Percentiles rank a stretch among this genome's conserved stretches.
phyloP scores from a whole-genome alignment of 1,284 basidiomycete species.

The Puccinia coronata region DNA sequence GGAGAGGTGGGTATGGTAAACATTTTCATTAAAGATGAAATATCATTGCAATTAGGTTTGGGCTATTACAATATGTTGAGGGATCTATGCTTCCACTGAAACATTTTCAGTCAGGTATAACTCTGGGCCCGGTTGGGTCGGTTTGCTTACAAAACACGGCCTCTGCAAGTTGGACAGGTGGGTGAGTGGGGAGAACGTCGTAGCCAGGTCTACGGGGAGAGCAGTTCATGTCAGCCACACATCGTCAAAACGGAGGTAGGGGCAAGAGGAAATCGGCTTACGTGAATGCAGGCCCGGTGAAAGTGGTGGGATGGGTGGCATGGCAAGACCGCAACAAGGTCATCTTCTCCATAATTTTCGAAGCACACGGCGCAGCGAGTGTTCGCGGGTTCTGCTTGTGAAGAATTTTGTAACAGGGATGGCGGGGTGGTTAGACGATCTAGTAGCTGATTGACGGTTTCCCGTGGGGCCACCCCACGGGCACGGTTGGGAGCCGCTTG shows the following conservation, averaged over 20 bases:
- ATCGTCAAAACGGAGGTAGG: not conserved
- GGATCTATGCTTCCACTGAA: too few relatives aligned
- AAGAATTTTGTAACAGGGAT: not conserved
- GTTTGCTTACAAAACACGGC: not conserved
- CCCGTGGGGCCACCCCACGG: too few relatives aligned
- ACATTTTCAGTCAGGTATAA: too few relatives aligned
- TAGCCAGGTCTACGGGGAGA: not conserved
- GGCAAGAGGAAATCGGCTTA: not conserved
- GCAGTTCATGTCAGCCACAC: not conserved
- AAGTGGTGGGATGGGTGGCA: slow-evolving; percentile 11
- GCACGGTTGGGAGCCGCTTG: too few relatives aligned
- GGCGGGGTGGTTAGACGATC: not conserved
- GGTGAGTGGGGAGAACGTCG: not conserved
- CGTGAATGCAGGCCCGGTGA: not conserved
- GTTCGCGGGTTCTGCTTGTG: too few relatives aligned
- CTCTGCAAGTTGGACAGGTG: not conserved
- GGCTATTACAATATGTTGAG: too few relatives aligned
- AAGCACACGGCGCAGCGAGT: not conserved
- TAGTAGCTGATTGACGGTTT: not conserved
- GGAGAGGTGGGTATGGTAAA: too few relatives aligned
- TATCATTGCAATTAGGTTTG: too few relatives aligned
- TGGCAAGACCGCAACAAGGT: not conserved
- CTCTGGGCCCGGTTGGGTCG: not conserved
- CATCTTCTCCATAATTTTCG: not conserved
- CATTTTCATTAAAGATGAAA: too few relatives aligned